A percentile compares a stretch with the other conserved stretches of the same genome.
phyloP scores from a whole-genome alignment of 78 protist species.

The Polysphondylium violaceum region DNA sequence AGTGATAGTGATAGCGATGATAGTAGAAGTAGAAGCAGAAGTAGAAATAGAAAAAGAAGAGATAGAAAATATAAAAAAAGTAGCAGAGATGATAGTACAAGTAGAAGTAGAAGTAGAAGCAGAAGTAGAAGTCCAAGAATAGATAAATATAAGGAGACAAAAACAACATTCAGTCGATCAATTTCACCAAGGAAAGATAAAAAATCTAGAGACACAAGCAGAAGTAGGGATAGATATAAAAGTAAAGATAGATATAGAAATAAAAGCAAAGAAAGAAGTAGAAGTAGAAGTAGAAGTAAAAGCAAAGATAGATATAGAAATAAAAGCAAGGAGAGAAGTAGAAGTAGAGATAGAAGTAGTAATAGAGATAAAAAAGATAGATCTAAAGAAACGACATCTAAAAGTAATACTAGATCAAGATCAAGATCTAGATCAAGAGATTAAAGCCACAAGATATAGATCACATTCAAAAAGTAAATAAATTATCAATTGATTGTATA shows the following conservation, averaged over 20 bases:
- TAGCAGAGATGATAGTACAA: neutral
- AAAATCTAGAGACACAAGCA: neutral
- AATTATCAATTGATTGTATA: neutral
- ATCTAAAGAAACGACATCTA: neutral
- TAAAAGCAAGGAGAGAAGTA: neutral
- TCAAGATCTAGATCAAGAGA: neutral
- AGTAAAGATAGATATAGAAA: slow-evolving; percentile 41
- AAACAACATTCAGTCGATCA: too few species aligned
- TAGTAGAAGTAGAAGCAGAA: slow-evolving; percentile 27
- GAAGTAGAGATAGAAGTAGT: neutral
- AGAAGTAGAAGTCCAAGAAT: too few species aligned
- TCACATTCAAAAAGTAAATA: neutral
- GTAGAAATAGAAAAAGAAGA: neutral
- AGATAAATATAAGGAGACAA: too few species aligned
- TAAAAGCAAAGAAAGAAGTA: neutral
- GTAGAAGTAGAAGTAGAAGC: neutral
- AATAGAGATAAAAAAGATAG: neutral
- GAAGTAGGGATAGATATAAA: neutral
- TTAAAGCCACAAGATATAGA: neutral
- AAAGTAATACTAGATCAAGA: slow-evolving; percentile 6
- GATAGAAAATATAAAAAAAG: neutral
- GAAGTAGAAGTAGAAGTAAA: neutral
- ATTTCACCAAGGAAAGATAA: neutral
- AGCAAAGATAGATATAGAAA: neutral
- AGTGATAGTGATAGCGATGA: too few species aligned